phyloP scores from a whole-genome alignment of 495 filamentous ascomycete species.

The Penicillium longicatenatum region DNA sequence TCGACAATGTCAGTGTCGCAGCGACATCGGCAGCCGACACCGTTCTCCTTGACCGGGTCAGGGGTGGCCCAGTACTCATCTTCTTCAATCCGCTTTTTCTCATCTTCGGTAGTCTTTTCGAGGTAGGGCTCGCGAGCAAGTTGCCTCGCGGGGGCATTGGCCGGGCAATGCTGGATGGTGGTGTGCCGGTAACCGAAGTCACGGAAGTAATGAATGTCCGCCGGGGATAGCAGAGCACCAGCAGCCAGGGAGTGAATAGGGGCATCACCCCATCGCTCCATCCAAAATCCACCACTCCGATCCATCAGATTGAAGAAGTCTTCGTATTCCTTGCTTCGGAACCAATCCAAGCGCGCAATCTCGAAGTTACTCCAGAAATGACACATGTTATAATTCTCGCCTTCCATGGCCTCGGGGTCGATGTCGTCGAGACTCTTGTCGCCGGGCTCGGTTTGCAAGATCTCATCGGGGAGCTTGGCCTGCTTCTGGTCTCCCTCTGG shows the following conservation, averaged over 20 bases:
- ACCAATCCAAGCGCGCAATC: conserved; percentile 92
- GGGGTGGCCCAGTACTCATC: conserved; percentile 94
- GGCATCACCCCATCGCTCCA: conserved; percentile 99
- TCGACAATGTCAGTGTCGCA: conserved; percentile 99
- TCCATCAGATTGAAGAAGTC: conserved; percentile 99
- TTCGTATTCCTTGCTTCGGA: conserved; percentile 93
- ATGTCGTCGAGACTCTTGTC: conserved; percentile 73
- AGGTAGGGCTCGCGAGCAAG: conserved; percentile 78
- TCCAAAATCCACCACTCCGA: conserved; percentile 96
- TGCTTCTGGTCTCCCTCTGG: conserved; percentile 66
- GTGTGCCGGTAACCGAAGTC: conserved; percentile 99
- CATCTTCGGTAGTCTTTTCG: conserved; percentile 81
- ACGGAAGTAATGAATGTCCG: conserved; percentile 97
- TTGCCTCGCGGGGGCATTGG: conserved; percentile 91
- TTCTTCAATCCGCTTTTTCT: conserved; percentile 87
- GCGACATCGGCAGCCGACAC: conserved; percentile 93
- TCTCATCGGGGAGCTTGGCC: conserved; percentile 76
- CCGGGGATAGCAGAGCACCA: conserved; percentile 77
- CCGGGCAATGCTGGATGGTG: conserved; percentile 97
- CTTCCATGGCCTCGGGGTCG: conserved; percentile 93
- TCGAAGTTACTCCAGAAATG: conserved; percentile 99
- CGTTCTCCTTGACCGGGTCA: conserved; percentile 89
- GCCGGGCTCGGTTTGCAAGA: conserved; percentile 74
- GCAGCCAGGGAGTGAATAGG: conserved; percentile 98
- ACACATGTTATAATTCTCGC: conserved; percentile 99